These are phyloP conservation scores for Choiromyces venosus DNA, from an alignment of 495 filamentous ascomycete species.

Conservation along the genomic window DNA sequence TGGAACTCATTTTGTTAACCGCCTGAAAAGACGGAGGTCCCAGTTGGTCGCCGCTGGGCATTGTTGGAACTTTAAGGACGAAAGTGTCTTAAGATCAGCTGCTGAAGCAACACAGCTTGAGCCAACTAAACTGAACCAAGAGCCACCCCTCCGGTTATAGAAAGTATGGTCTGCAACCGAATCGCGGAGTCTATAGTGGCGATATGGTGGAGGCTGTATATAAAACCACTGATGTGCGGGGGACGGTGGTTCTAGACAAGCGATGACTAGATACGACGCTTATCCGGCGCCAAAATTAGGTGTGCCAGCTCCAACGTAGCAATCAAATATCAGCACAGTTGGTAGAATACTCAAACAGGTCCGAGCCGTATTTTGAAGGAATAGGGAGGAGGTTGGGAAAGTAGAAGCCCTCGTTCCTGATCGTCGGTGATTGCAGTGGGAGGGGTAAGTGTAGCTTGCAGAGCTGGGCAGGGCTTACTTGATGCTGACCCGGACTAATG, in stretches of 20 bases:
- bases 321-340: neutral
- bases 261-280: neutral
- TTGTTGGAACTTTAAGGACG: conserved; percentile 29
- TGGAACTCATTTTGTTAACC: conserved; percentile 36
- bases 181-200: neutral
- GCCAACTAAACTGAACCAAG: neutral
- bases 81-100: conserved; percentile 7
- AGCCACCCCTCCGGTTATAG: neutral
- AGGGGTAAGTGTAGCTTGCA: conserved; percentile 37
- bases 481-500: neutral
- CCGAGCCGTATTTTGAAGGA: neutral
- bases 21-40: conserved; percentile 34
- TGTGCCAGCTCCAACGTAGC: neutral
- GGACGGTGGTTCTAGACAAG: neutral
- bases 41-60: conserved; percentile 35
- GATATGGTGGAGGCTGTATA: neutral
- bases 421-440: conserved; percentile 38
- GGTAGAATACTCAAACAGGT: neutral
- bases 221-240: neutral
- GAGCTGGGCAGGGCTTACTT: conserved; percentile 25
- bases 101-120: neutral
- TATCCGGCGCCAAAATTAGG: conserved; percentile 1
- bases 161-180: neutral
- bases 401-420: conserved; percentile 26
- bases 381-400: neutral